A percentile compares a stretch with the other conserved stretches of the same genome.
Conservation (phyloP, 2,329 filamentous ascomycete species). For the Botrytis elliptica region DNA sequence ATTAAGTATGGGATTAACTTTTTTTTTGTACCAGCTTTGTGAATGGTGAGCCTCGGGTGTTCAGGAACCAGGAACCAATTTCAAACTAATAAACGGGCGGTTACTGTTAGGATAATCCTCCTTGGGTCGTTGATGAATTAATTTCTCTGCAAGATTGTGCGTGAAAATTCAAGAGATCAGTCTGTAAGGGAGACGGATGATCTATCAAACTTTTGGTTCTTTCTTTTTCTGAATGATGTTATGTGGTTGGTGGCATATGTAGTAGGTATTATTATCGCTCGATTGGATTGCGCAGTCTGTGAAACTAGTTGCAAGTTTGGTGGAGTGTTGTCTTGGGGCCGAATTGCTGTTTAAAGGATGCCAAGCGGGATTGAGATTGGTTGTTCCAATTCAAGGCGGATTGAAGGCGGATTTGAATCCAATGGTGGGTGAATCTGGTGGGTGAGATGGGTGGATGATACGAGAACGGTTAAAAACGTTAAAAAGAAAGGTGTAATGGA, state of each 20-base stretch:
- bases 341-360: neutral
- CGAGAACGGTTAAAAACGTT: neutral
- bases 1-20: neutral
- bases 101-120: neutral
- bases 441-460: neutral
- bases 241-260: neutral
- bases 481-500: constrained; percentile 9
- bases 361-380: constrained; percentile 15
- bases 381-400: neutral
- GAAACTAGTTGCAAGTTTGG: constrained; percentile 3
- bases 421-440: neutral
- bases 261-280: neutral
- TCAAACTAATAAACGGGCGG: constrained; percentile 5
- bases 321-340: constrained; percentile 9
- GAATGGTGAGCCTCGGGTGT: constrained; percentile 9
- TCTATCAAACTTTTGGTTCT: neutral
- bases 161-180: neutral
- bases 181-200: neutral
- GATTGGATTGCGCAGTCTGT: neutral
- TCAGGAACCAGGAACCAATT: constrained; percentile 18
- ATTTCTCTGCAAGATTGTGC: neutral
- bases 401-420: neutral
- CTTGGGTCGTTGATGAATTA: neutral
- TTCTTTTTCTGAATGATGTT: neutral
- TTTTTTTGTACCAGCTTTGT: neutral